Evolutionary conservation across 2,329 filamentous ascomycete genomes (phyloP).

Genomic region (Madurella mycetomatis): DNA sequence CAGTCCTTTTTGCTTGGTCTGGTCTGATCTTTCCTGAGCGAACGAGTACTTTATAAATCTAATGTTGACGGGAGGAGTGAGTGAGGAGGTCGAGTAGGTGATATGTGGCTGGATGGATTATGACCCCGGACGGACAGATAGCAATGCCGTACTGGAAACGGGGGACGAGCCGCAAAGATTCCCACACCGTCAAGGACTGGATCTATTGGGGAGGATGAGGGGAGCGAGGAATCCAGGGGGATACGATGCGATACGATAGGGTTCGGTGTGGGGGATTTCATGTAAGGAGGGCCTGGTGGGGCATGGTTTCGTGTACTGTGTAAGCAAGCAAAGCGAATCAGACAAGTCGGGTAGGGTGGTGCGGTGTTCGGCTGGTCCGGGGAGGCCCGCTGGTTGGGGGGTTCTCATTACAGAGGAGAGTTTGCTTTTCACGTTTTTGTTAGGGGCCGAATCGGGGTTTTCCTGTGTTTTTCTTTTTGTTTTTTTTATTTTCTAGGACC

Average conservation of each 20-base stretch:
- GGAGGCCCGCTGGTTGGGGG: background rate
- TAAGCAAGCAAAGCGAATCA: background rate
- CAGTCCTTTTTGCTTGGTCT: background rate
- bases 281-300: background rate
- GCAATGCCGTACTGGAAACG: too few species aligned
- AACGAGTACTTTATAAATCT: background rate
- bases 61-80: background rate
- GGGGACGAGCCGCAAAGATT: too few species aligned
- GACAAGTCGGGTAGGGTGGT: background rate
- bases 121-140: background rate
- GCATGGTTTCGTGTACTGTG: background rate
- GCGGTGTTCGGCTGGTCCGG: constrained; percentile 12
- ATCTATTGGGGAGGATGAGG: background rate
- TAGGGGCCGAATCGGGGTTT: background rate
- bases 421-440: background rate
- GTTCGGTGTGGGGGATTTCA: background rate
- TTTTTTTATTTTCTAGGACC: too few species aligned
- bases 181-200: too few species aligned
- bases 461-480: background rate
- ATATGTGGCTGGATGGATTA: too few species aligned
- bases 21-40: background rate
- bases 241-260: background rate
- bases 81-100: background rate
- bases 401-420: background rate
- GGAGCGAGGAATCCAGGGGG: background rate